These are phyloP conservation scores for Mortierella sp. DNA, from an alignment of 371 early-diverging fungal genomes.

Conservation along the genomic window DNA sequence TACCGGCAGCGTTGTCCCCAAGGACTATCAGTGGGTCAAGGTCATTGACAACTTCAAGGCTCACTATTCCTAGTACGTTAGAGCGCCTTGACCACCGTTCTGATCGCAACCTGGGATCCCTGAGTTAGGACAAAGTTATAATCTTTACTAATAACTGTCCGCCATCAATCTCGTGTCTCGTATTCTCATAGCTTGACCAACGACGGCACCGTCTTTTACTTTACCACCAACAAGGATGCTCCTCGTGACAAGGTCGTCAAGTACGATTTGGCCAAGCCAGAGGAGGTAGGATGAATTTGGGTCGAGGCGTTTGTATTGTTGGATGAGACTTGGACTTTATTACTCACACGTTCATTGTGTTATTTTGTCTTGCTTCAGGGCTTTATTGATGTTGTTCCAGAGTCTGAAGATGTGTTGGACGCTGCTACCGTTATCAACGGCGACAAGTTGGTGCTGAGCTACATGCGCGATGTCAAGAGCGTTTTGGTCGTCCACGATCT, in stretches of 20 bases:
- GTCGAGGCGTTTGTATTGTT: no score
- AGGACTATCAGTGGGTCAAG: conserved; percentile 40
- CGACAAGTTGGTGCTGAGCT: conserved; percentile 65
- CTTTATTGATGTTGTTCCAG: conserved; percentile 70
- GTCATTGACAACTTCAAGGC: conserved; percentile 65
- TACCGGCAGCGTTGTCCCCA: conserved; percentile 7
- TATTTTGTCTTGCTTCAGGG: no score
- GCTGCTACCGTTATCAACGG: conserved; percentile 54
- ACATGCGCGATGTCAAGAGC: conserved; percentile 71
- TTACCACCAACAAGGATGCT: conserved; percentile 70
- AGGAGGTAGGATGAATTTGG: conserved; percentile 39
- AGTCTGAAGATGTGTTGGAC: conserved; percentile 64
- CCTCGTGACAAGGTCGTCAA: conserved; percentile 69
- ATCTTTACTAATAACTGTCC: no score
- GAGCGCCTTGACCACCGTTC: background rate
- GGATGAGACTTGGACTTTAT: no score
- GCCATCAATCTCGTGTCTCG: no score
- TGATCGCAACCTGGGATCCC: no score
- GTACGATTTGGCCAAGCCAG: conserved; percentile 66
- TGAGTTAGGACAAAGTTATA: no score
- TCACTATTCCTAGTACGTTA: conserved; percentile 57
- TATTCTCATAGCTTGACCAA: conserved; percentile 59
- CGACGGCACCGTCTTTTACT: conserved; percentile 69
- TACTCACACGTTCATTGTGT: no score
- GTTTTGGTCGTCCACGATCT: conserved; percentile 39